These are phyloP conservation scores for Cryptosporidium felis DNA, from an alignment of 169 alveolate species.

Conservation along the genomic window DNA sequence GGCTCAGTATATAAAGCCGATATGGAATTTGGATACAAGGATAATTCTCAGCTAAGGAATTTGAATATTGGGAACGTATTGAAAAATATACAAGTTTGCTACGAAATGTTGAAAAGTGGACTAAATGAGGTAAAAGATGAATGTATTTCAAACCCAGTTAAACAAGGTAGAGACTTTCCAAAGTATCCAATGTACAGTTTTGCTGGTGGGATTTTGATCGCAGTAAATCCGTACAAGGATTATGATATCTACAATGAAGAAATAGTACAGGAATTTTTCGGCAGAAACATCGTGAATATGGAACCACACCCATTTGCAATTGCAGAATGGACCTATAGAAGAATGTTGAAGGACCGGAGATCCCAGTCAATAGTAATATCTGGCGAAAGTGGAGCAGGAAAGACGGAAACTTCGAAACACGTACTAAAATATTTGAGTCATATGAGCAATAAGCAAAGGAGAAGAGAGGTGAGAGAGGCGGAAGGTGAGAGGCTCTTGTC, in stretches of 20 bases:
- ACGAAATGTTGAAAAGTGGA: constrained; percentile 30
- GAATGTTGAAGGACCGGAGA: constrained; percentile 67
- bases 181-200: constrained; percentile 58
- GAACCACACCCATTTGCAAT: constrained; percentile 77
- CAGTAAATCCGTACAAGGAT: constrained; percentile 54
- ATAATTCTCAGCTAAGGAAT: constrained; percentile 70
- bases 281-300: constrained; percentile 44
- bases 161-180: background rate
- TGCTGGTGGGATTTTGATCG: constrained; percentile 58
- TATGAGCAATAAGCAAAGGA: constrained; percentile 51
- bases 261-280: constrained; percentile 38
- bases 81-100: constrained; percentile 72
- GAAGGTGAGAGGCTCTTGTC: too few relatives aligned
- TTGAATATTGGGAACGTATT: constrained; percentile 72
- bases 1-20: constrained; percentile 45
- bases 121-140: background rate
- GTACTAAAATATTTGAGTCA: constrained; percentile 58
- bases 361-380: constrained; percentile 95
- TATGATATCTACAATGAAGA: constrained; percentile 66
- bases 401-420: constrained; percentile 98
- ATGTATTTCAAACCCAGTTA: background rate
- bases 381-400: constrained; percentile 99
- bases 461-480: too few relatives aligned
- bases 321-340: constrained; percentile 74
- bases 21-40: constrained; percentile 48